These are phyloP conservation scores for Fusarium sp. DNA, from an alignment of 2,329 filamentous ascomycete genomes.

Conservation along the genomic window DNA sequence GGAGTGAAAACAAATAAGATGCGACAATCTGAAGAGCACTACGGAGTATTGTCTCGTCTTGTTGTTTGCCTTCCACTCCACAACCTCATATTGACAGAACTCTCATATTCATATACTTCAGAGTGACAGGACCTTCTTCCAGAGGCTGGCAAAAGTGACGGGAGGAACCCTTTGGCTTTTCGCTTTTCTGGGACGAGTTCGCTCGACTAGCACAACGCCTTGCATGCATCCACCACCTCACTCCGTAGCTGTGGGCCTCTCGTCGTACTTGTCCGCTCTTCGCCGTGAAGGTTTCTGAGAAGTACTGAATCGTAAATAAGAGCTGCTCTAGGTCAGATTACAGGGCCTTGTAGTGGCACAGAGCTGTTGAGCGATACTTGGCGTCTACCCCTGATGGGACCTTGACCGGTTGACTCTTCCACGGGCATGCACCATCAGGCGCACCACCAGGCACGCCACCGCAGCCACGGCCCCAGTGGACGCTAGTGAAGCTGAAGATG, in stretches of 20 bases:
- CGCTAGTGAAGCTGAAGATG: conserved; percentile 41
- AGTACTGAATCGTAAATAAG: conserved; percentile 25
- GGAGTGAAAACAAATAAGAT: conserved; percentile 22
- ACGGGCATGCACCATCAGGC: conserved; percentile 37
- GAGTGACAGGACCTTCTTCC: conserved; percentile 20
- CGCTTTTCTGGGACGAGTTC: conserved; percentile 42
- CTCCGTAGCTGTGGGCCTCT: conserved; percentile 41
- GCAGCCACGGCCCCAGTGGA: conserved; percentile 47
- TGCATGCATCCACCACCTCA: conserved; percentile 47
- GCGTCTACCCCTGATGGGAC: conserved; percentile 21
- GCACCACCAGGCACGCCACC: conserved; percentile 47
- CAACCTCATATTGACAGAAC: conserved; percentile 3
- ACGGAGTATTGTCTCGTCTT: conserved; percentile 18
- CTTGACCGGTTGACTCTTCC: conserved; percentile 33
- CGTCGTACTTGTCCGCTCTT: conserved; percentile 35
- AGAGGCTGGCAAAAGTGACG: conserved; percentile 46
- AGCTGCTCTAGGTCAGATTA: conserved; percentile 9
- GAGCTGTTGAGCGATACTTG: conserved; percentile 20
- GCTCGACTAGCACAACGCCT: conserved; percentile 48
- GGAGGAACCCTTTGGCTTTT: conserved; percentile 48
- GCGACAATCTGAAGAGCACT: conserved; percentile 18
- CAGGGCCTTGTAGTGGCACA: conserved; percentile 12
- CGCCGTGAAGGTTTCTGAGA: conserved; percentile 1
- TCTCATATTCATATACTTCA: conserved; percentile 20
- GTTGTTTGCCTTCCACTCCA: not conserved